These are phyloP conservation scores for Onygenales sp. DNA, from an alignment of 2,329 filamentous ascomycete species.

Conservation along the genomic window DNA sequence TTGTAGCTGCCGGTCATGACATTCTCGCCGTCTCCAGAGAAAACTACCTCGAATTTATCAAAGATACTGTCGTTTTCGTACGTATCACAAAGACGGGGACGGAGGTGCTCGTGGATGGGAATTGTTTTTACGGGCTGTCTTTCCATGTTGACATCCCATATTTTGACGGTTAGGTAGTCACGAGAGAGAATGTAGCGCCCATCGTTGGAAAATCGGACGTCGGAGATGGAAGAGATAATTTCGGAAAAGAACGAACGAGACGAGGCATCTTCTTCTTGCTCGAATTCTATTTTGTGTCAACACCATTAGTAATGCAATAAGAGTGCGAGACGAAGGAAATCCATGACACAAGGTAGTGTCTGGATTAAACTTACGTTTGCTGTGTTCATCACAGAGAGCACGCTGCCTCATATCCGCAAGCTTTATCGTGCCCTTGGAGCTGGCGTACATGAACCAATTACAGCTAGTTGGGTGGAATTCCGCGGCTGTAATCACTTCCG, in stretches of 20 bases:
- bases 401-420: constrained; percentile 97
- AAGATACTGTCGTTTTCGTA: constrained; percentile 99
- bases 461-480: constrained; percentile 96
- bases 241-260: constrained; percentile 99
- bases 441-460: constrained; percentile 99
- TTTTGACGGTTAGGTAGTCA: constrained; percentile 98
- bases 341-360: neutral
- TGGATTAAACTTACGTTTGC: constrained; percentile 61
- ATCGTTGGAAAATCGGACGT: constrained; percentile 94
- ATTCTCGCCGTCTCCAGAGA: constrained; percentile 95
- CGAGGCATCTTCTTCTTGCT: constrained; percentile 95
- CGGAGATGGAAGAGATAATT: constrained; percentile 98
- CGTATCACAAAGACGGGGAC: constrained; percentile 89
- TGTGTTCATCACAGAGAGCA: constrained; percentile 88
- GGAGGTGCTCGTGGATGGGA: constrained; percentile 93
- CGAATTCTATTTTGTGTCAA: constrained; percentile 60
- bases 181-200: constrained; percentile 94
- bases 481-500: constrained; percentile 95
- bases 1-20: constrained; percentile 99
- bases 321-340: neutral
- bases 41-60: constrained; percentile 99
- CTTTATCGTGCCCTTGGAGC: constrained; percentile 98
- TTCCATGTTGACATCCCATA: constrained; percentile 99
- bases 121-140: constrained; percentile 96
- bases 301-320: constrained; percentile 4